These are phyloP conservation scores for Thinopyrum obtusiflorum DNA, from an alignment of 202 grass and related monocot genomes.

Conservation along the genomic window DNA sequence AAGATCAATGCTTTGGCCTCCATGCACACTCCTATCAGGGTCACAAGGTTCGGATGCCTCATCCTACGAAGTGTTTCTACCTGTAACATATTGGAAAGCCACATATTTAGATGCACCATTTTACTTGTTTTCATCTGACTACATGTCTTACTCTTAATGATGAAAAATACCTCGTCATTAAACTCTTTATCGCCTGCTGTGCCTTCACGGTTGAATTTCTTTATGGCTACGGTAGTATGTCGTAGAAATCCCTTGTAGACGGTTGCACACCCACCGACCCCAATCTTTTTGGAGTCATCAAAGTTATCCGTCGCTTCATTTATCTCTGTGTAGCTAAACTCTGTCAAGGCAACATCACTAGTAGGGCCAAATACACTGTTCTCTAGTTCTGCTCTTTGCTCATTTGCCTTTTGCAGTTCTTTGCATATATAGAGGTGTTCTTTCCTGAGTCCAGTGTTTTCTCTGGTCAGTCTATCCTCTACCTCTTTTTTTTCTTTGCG, in stretches of 20 bases:
- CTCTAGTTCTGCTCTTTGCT: conserved; percentile 45
- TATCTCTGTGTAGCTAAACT: conserved; percentile 46
- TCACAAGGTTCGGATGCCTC: conserved; percentile 70
- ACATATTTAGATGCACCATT: background rate
- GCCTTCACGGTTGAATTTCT: conserved; percentile 51
- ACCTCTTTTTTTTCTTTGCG: conserved; percentile 47
- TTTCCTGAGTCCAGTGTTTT: conserved; percentile 39
- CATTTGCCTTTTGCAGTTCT: conserved; percentile 49
- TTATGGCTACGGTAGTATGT: conserved; percentile 58
- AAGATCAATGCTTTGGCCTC: conserved; percentile 50
- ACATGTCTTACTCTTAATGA: background rate
- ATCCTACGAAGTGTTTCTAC: conserved; percentile 56
- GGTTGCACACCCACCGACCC: conserved; percentile 53
- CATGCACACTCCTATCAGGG: conserved; percentile 55
- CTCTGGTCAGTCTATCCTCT: conserved; percentile 55
- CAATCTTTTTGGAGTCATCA: conserved; percentile 45
- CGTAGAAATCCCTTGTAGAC: conserved; percentile 62
- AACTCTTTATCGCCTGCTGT: conserved; percentile 43
- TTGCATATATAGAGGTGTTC: conserved; percentile 35
- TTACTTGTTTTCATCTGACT: background rate
- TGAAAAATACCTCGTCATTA: conserved; percentile 46
- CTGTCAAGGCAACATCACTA: conserved; percentile 14
- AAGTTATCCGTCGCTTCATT: conserved; percentile 52
- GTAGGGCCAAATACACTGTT: background rate
- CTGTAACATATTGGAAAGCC: conserved; percentile 26